phyloP scores from a whole-genome alignment of 2,329 filamentous ascomycete species.

The Stenocarpella maydis region DNA sequence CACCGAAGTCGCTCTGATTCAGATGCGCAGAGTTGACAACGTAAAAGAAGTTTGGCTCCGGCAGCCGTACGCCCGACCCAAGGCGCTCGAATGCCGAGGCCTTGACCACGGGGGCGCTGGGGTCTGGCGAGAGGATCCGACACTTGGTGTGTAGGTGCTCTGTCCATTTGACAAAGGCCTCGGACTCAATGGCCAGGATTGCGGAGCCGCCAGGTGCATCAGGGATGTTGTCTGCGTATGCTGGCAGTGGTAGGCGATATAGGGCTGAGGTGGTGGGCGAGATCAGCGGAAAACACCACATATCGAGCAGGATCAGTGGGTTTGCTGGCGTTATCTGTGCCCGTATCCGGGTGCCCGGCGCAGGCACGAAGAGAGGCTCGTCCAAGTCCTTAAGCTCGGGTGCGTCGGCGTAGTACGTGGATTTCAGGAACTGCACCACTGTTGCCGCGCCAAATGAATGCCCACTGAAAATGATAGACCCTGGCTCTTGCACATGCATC shows the following conservation, averaged over 20 bases:
- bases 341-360: slow-evolving; percentile 61
- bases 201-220: slow-evolving; percentile 63
- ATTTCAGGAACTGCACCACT: slow-evolving; percentile 80
- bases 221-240: slow-evolving; percentile 66
- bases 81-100: slow-evolving; percentile 52
- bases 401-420: slow-evolving; percentile 70
- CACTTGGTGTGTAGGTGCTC: slow-evolving; percentile 76
- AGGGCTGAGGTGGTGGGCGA: slow-evolving; percentile 69
- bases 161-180: slow-evolving; percentile 81
- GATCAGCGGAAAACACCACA: slow-evolving; percentile 80
- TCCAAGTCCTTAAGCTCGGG: slow-evolving; percentile 57
- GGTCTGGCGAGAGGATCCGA: slow-evolving; percentile 67
- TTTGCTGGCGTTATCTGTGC: slow-evolving; percentile 73
- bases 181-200: slow-evolving; percentile 76
- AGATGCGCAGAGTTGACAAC: slow-evolving; percentile 78
- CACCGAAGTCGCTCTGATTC: slow-evolving; percentile 83
- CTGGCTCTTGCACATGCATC: slow-evolving; percentile 75
- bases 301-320: slow-evolving; percentile 76
- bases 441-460: slow-evolving; percentile 85
- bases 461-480: slow-evolving; percentile 77
- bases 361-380: slow-evolving; percentile 69
- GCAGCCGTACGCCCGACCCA: slow-evolving; percentile 50
- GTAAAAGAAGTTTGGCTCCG: slow-evolving; percentile 76
- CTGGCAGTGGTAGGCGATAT: slow-evolving; percentile 76
- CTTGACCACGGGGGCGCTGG: slow-evolving; percentile 52